Evolutionary conservation across 1,139 yeast genomes (phyloP).

Genomic region (Scheffersomyces stambukii): DNA sequence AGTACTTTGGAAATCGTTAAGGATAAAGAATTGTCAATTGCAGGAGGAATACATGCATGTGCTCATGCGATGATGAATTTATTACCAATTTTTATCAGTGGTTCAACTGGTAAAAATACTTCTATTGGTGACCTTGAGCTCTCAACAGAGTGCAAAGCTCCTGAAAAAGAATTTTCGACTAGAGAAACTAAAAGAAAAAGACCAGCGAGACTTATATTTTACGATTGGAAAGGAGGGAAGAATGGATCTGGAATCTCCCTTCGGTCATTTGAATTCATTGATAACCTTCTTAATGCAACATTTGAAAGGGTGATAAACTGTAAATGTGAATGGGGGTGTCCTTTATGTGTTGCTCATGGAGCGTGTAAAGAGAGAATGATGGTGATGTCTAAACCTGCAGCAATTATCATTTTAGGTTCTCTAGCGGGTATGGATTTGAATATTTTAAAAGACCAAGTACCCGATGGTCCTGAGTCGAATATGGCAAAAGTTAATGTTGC

Average conservation of each 20-base stretch:
- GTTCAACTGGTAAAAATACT: constrained; percentile 34
- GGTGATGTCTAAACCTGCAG: constrained; percentile 86
- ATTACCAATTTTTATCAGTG: constrained; percentile 54
- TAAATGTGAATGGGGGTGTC: constrained; percentile 85
- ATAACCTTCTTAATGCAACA: constrained; percentile 59
- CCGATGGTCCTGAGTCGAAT: constrained; percentile 82
- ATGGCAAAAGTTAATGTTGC: constrained; percentile 67
- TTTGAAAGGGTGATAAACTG: constrained; percentile 58
- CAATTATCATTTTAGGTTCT: constrained; percentile 62
- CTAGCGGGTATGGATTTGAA: constrained; percentile 47
- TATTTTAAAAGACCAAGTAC: constrained; percentile 33
- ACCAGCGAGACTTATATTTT: constrained; percentile 82
- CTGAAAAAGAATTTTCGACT: constrained; percentile 86
- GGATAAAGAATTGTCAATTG: constrained; percentile 56
- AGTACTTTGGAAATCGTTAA: constrained; percentile 55
- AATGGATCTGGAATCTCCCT: constrained; percentile 76
- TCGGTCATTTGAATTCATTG: constrained; percentile 75
- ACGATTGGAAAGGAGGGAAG: constrained; percentile 77
- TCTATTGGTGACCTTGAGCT: constrained; percentile 58
- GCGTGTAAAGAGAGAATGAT: constrained; percentile 76
- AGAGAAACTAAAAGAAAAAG: constrained; percentile 64
- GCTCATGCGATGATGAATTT: constrained; percentile 84
- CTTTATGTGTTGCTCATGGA: constrained; percentile 75
- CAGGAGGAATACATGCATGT: constrained; percentile 97
- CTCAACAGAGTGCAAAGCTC: constrained; percentile 92